These are phyloP conservation scores for Sporothrix sp. DNA, from an alignment of 2,329 filamentous ascomycete species.

Conservation along the genomic window DNA sequence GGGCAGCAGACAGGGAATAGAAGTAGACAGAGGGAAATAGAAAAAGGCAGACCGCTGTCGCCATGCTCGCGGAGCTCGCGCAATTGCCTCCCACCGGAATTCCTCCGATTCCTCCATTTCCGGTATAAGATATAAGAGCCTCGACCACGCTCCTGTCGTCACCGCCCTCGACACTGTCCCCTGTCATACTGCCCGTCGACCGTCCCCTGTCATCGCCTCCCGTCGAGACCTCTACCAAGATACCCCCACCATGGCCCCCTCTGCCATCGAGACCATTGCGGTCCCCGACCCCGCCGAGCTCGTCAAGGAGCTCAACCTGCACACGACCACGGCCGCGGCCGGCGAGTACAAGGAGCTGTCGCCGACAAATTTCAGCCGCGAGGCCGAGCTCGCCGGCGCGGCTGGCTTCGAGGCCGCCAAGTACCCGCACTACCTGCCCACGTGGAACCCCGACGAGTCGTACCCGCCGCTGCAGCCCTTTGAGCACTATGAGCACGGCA, in stretches of 20 bases:
- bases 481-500: constrained; percentile 59
- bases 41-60: too few relatives aligned
- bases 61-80: too few relatives aligned
- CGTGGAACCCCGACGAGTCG: constrained; percentile 48
- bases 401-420: constrained; percentile 16
- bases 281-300: constrained; percentile 16
- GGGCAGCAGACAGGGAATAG: too few relatives aligned
- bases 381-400: constrained; percentile 18
- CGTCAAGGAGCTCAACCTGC: constrained; percentile 20
- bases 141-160: too few relatives aligned
- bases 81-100: too few relatives aligned
- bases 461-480: constrained; percentile 55
- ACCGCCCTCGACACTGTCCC: too few relatives aligned
- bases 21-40: too few relatives aligned
- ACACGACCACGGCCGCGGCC: constrained; percentile 27
- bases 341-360: constrained; percentile 21
- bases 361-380: constrained; percentile 12
- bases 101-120: too few relatives aligned
- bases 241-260: constrained; percentile 11
- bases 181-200: too few relatives aligned
- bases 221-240: too few relatives aligned
- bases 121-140: too few relatives aligned
- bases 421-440: constrained; percentile 57
- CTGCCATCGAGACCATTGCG: constrained; percentile 18
- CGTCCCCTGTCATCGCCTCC: too few relatives aligned